Evolutionary conservation across 805 yeast genomes (phyloP).

Genomic region (Metschnikowia baotianmanensis): DNA sequence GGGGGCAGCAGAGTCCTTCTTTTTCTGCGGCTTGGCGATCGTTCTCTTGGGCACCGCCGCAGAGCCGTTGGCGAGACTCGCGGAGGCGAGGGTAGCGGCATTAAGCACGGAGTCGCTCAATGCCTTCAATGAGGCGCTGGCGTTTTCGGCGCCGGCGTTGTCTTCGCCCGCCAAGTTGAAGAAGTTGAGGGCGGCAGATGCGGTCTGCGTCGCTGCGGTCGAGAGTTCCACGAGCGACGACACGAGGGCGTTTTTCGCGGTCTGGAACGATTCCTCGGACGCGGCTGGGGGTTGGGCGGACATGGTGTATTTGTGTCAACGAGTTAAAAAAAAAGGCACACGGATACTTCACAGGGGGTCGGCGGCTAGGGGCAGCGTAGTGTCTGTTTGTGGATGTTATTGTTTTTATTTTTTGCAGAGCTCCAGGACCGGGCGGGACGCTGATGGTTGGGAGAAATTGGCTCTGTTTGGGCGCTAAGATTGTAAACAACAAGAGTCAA

Average conservation of each 20-base stretch:
- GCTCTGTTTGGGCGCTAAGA: too few relatives aligned
- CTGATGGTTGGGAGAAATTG: too few relatives aligned
- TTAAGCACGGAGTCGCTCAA: conserved; percentile 27
- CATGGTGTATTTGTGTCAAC: conserved; percentile 1
- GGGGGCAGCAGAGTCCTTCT: conserved; percentile 16
- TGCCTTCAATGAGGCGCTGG: conserved; percentile 36
- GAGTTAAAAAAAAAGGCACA: too few relatives aligned
- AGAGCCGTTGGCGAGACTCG: conserved; percentile 22
- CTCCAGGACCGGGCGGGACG: too few relatives aligned
- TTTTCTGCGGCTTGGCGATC: conserved; percentile 11
- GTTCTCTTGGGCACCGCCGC: conserved; percentile 10
- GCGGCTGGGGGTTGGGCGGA: not conserved
- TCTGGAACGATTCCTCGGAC: conserved; percentile 8
- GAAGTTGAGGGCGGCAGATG: conserved; percentile 74
- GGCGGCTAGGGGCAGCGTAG: not conserved
- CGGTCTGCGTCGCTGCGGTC: conserved; percentile 83
- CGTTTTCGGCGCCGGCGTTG: conserved; percentile 29
- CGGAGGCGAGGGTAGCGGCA: conserved; percentile 40
- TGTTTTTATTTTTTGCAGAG: not conserved
- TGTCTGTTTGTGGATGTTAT: not conserved
- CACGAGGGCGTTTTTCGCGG: conserved; percentile 46
- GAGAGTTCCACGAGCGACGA: conserved; percentile 79
- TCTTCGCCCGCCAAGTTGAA: conserved; percentile 57
- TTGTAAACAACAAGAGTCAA: too few relatives aligned
- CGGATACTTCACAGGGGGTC: not conserved